Percentiles rank a stretch among this genome's conserved stretches.
Evolutionary conservation across 2,329 filamentous ascomycete species (phyloP).

Genomic region (Venturia oleaginea): DNA sequence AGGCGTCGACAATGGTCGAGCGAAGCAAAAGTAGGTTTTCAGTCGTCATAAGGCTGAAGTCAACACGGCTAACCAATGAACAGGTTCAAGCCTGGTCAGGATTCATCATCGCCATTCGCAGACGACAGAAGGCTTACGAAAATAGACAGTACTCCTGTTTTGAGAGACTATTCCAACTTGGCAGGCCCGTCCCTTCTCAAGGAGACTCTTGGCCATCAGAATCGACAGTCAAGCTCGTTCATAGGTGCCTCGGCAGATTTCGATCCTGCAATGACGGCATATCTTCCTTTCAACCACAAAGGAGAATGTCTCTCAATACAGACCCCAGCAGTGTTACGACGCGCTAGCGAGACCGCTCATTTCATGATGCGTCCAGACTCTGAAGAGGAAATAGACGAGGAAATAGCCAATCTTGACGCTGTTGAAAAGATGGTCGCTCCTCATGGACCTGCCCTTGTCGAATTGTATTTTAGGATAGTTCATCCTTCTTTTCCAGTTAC

Average conservation of each 20-base stretch:
- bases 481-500: constrained; percentile 51
- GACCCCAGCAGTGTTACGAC: constrained; percentile 17
- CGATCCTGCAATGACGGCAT: constrained; percentile 22
- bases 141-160: constrained; percentile 1
- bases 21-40: constrained; percentile 3
- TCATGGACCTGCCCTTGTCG: constrained; percentile 60
- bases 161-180: constrained; percentile 24
- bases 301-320: constrained; percentile 11
- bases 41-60: not conserved
- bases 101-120: not conserved
- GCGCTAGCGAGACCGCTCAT: constrained; percentile 19
- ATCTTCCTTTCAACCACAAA: constrained; percentile 17
- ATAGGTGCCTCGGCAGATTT: constrained; percentile 25
- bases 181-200: constrained; percentile 27
- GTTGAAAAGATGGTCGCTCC: constrained; percentile 51
- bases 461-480: constrained; percentile 61
- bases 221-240: constrained; percentile 22
- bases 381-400: constrained; percentile 10
- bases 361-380: constrained; percentile 22
- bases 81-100: constrained; percentile 6
- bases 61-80: not conserved
- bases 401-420: constrained; percentile 8
- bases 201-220: constrained; percentile 26
- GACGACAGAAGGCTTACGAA: not conserved
- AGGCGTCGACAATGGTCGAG: not conserved